These are phyloP conservation scores for Lonicera japonica DNA, from an alignment of 129 eudicot genomes.

Conservation along the genomic window DNA sequence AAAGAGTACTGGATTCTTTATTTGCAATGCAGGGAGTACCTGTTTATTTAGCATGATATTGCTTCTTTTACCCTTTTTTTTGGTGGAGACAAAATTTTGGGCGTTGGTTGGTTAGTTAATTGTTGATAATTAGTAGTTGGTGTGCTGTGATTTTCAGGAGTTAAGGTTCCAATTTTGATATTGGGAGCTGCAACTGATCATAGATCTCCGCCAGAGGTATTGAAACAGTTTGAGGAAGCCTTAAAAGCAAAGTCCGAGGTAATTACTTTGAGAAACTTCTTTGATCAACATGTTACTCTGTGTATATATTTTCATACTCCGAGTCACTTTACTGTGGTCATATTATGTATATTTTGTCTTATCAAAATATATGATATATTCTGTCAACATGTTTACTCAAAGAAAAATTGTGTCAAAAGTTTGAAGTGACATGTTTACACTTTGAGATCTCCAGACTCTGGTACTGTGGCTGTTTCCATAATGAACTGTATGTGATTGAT, in stretches of 20 bases:
- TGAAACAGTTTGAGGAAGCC: slow-evolving; percentile 55
- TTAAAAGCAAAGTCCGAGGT: slow-evolving; percentile 65
- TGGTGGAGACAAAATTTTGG: not conserved
- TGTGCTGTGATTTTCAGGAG: slow-evolving; percentile 34
- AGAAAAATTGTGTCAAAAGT: too few relatives aligned
- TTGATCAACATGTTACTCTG: not conserved
- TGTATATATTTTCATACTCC: not conserved
- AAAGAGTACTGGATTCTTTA: too few relatives aligned
- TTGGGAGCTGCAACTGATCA: slow-evolving; percentile 74
- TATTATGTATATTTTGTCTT: too few relatives aligned
- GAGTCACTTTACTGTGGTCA: too few relatives aligned
- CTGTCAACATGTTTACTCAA: too few relatives aligned
- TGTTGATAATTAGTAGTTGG: not conserved
- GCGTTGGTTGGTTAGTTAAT: not conserved
- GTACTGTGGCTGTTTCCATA: too few relatives aligned
- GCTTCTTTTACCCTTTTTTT: not conserved
- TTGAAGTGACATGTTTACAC: too few relatives aligned
- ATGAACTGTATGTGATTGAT: too few relatives aligned
- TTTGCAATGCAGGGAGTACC: too few relatives aligned
- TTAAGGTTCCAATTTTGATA: slow-evolving; percentile 57
- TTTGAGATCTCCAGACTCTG: too few relatives aligned
- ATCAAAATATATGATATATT: too few relatives aligned
- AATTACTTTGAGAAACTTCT: not conserved
- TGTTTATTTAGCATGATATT: not conserved
- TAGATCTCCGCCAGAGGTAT: slow-evolving; percentile 59